Evolutionary conservation across 805 yeast genomes (phyloP).

Genomic region (Barnettozyma vustinii): DNA sequence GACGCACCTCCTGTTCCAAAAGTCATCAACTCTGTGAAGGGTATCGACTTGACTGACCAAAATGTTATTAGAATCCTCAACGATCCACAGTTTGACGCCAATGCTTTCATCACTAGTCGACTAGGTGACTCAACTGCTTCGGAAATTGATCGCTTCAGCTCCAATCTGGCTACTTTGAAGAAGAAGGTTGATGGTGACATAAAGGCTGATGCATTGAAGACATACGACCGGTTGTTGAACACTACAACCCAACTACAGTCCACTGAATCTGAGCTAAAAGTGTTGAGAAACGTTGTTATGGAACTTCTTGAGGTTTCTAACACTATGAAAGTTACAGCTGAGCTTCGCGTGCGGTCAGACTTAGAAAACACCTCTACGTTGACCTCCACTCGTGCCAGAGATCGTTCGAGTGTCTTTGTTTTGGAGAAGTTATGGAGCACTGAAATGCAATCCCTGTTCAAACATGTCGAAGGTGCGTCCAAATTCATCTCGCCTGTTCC

Average conservation of each 20-base stretch:
- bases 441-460: conserved; percentile 63
- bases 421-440: conserved; percentile 79
- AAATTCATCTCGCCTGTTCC: conserved; percentile 68
- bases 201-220: conserved; percentile 52
- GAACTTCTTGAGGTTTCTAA: conserved; percentile 56
- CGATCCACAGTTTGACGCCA: conserved; percentile 42
- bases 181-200: conserved; percentile 49
- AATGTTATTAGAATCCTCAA: conserved; percentile 31
- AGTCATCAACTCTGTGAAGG: conserved; percentile 7
- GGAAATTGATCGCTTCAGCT: conserved; percentile 66
- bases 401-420: conserved; percentile 65
- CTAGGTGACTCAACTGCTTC: conserved; percentile 63
- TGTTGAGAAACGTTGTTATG: conserved; percentile 52
- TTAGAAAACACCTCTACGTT: conserved; percentile 20
- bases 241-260: conserved; percentile 54
- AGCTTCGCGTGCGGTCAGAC: conserved; percentile 46
- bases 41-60: conserved; percentile 19
- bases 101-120: conserved; percentile 40
- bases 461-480: conserved; percentile 89
- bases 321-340: conserved; percentile 58
- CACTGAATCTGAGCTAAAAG: conserved; percentile 62
- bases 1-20: conserved; percentile 7
- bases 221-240: conserved; percentile 54
- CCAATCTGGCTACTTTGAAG: conserved; percentile 44
- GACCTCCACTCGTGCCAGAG: conserved; percentile 28